Base-by-base conservation (phyloP, 495 filamentous ascomycete genomes). In the Annulohypoxylon moriforme region DNA sequence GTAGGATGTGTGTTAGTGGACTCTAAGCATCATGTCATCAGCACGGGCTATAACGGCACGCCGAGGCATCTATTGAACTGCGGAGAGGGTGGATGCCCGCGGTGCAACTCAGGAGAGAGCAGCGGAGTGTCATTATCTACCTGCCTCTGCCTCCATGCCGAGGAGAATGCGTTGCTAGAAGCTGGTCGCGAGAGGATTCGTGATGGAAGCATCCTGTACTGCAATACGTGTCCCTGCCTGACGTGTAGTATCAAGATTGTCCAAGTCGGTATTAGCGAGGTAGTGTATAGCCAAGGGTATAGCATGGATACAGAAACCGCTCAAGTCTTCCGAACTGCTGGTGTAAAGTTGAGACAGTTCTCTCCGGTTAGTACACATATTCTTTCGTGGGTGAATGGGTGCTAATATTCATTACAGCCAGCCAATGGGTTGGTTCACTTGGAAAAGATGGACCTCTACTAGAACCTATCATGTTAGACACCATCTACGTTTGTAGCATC, bases 191-290 rank as follows among this genome's bases (percentile, higher is more conserved):
- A 98, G 79, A 85, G 96, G 20, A 92, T 99, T 70, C 85, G 93
- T 36, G 89, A 91, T 55, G 82, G 83, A 85, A 90, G 9, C 85
- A 91, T 91, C 60, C 83, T 99, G 29, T 99, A 99, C 77, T 98
- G 96, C 75, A 93, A 98, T 77, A 99, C 96, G 78, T 98, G 96
- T 74, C 96, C 96, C 11, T 99, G 96, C 73, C 85, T 98, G 83
- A 99, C 96, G n/a, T 99, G 96, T 78, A 95, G 92, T 69, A 94
- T 98, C 81, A 99, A 99, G 79, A 98, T 99, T 75, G 89, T 92
- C 7, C 96, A 99, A 80, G 93, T 98, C 24, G 96, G 96, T 0
- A 97, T 99, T 31, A 89, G 85, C 22, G 96, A 99, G 83, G 96
- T 99, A 25, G 96, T 99, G 27, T 99, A 96, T 77, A 92, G 88